These are phyloP conservation scores for Trametes polyzona DNA, from an alignment of 1,284 basidiomycete genomes.

Conservation along the genomic window DNA sequence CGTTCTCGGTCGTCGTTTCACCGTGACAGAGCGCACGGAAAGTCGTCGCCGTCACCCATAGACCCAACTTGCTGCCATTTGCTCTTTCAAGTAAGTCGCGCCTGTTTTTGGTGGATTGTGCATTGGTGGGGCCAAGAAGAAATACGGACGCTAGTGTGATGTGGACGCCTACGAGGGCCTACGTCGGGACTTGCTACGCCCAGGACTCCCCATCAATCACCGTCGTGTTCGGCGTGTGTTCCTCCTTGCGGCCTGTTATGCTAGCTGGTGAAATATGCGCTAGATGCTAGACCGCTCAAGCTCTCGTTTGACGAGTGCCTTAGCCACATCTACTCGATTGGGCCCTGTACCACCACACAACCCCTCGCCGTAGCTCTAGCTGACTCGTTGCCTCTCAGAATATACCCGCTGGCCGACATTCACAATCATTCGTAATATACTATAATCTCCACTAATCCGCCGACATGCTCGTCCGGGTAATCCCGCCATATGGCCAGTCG, in stretches of 20 bases:
- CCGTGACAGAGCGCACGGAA: slow-evolving; percentile 6
- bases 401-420: slow-evolving; percentile 16
- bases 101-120: neutral
- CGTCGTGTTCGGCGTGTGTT: too few species aligned
- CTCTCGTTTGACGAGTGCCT: too few species aligned
- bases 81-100: slow-evolving; percentile 17
- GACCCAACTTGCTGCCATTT: slow-evolving; percentile 1
- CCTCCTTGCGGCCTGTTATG: too few species aligned
- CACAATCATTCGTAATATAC: slow-evolving; percentile 19
- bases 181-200: too few species aligned
- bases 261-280: too few species aligned
- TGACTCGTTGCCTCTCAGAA: neutral
- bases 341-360: too few species aligned
- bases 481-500: slow-evolving; percentile 56
- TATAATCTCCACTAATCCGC: slow-evolving; percentile 14
- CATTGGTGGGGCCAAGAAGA: neutral
- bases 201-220: too few species aligned
- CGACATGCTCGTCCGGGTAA: slow-evolving; percentile 71
- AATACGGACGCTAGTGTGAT: too few species aligned
- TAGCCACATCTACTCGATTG: too few species aligned
- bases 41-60: slow-evolving; percentile 13
- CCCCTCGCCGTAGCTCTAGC: too few species aligned
- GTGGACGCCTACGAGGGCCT: too few species aligned
- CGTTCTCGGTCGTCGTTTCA: neutral
- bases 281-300: too few species aligned